Conservation (phyloP, 192 early-diverging fungal genomes). For the Podila epigama region DNA sequence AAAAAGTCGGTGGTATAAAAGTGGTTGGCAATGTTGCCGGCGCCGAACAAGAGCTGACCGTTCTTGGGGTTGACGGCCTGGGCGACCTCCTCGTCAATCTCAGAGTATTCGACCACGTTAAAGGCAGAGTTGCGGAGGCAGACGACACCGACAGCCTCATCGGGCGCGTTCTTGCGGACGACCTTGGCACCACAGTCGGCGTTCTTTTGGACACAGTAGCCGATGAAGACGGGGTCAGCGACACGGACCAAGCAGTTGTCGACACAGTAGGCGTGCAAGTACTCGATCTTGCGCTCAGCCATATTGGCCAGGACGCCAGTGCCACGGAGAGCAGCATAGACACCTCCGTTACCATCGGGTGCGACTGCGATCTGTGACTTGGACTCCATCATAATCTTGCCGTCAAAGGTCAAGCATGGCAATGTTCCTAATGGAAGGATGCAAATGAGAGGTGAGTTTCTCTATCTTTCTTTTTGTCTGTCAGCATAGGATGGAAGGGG, state of each 20-base stretch:
- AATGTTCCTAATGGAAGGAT: conserved; percentile 66
- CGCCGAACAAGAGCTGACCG: conserved; percentile 83
- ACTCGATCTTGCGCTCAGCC: conserved; percentile 82
- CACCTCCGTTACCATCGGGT: conserved; percentile 92
- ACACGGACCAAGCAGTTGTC: conserved; percentile 98
- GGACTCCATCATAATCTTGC: conserved; percentile 91
- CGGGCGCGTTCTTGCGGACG: conserved; percentile 85
- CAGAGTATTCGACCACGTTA: conserved; percentile 96
- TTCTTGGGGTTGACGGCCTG: conserved; percentile 67
- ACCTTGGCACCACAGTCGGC: conserved; percentile 96
- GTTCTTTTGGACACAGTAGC: conserved; percentile 87
- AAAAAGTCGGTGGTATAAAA: conserved; percentile 95
- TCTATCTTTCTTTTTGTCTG: too few relatives aligned
- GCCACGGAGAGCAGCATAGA: conserved; percentile 90
- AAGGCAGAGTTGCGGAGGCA: conserved; percentile 84
- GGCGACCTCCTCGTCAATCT: conserved; percentile 83
- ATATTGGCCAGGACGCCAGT: conserved; percentile 86
- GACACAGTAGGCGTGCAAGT: conserved; percentile 95
- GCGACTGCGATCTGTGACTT: conserved; percentile 82
- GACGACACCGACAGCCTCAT: conserved; percentile 96
- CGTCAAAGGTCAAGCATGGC: conserved; percentile 91
- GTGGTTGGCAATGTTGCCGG: conserved; percentile 99
- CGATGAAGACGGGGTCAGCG: conserved; percentile 95
- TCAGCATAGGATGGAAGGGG: too few relatives aligned
- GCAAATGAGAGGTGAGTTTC: too few relatives aligned